Evolutionary conservation across 768 basidiomycete species (phyloP), one percentile per base, ranked within the genome.

Genomic region (Rhodotorula graminis): DNA sequence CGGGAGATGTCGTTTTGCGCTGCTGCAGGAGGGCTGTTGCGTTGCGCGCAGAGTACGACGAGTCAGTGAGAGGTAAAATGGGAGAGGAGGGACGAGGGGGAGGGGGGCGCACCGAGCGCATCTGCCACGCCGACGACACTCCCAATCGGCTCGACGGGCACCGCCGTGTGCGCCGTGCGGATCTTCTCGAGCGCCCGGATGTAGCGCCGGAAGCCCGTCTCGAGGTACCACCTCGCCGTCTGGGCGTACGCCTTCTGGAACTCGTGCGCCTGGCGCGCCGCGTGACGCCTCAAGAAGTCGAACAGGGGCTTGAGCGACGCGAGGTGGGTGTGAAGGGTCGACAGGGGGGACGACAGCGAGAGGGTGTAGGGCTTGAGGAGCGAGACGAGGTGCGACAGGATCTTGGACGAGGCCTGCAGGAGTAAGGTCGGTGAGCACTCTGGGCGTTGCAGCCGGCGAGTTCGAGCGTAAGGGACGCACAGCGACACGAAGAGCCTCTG

Each of bases 141-240:
- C 31, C 66, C 75, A 15, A 78, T 69, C 58, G 47, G 50, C 58
- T 78, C 77, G 23, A 16, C 19, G 25, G 21, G 27, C 40, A 10
- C 62, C 25, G 19, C 57, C 49, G 53, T 23, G 25, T 53, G 37
- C 33, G 82, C 61, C 57, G 90, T 90, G 85, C 90, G 91, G 64
- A 98, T 85, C 81, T 84, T 87, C 49, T 88, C 86, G 60, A 99
- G 83, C 78, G 88, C 89, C 58, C 96, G 85, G 33, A 88, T 85
- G 80, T 98, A 99, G 56, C 96, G 84, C 72, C 96, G 84, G 80
- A 97, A 94, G 1, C 90, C 92, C 31, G 96, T 98, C 82, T 99
- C 96, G 71, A 93, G 97, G 80, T 96, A 99, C 31, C 91, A 86
- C 53, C 93, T 87, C 23, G 91, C 89, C 40, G 90, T 87, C 47